A percentile compares a stretch with the other conserved stretches of the same genome.
These are phyloP conservation scores for Lenwebbia sp. DNA, from an alignment of 345 rosid genomes.

Conservation along the genomic window DNA sequence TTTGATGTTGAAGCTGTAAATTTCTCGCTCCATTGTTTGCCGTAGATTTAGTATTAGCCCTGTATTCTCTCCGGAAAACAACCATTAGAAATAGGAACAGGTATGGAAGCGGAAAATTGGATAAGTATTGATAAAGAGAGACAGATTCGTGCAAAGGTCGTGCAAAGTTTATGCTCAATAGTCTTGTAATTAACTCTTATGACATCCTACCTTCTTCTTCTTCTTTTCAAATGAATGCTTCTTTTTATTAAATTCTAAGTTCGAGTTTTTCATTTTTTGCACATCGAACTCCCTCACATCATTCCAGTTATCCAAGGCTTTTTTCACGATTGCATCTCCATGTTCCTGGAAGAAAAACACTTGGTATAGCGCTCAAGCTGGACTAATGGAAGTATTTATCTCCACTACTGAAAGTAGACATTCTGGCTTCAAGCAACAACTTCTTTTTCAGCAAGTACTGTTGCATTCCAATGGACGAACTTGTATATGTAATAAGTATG, in stretches of 20 bases:
- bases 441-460: background rate
- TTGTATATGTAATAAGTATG: background rate
- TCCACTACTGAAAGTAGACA: too few relatives aligned
- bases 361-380: too few relatives aligned
- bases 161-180: too few relatives aligned
- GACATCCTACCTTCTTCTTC: too few relatives aligned
- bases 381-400: too few relatives aligned
- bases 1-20: conserved; percentile 17
- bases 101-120: background rate
- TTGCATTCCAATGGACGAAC: background rate
- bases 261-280: too few relatives aligned
- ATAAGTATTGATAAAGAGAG: background rate
- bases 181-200: too few relatives aligned
- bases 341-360: background rate
- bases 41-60: background rate
- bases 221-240: too few relatives aligned
- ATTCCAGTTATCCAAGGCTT: background rate
- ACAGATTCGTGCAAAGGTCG: too few relatives aligned
- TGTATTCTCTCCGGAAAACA: background rate
- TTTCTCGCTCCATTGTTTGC: conserved; percentile 15
- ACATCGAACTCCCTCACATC: background rate
- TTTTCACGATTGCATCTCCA: background rate
- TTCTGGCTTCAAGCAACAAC: too few relatives aligned
- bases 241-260: too few relatives aligned
- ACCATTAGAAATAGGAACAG: background rate